Base-by-base conservation (phyloP, 345 rosid species). In the Noccaea bulbosa region DNA sequence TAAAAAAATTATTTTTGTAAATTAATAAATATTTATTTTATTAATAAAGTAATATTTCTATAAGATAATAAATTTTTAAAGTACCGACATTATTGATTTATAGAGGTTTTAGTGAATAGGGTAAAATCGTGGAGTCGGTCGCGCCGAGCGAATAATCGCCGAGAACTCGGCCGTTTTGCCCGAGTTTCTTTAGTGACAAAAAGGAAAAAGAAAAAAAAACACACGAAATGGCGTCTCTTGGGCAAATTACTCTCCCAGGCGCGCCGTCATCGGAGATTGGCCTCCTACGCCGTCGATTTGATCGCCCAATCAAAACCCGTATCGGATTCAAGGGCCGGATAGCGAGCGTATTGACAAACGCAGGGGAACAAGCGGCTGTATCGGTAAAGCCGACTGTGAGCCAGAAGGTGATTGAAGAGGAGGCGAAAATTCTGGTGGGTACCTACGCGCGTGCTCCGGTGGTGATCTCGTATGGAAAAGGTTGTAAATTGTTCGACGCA, bases 401-500 rank as follows among this genome's bases (percentile, higher is more conserved):
- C 77, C 65, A 80, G 69, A 84, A 77, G 74, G 80, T 88, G 70
- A 88, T 90, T 44, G 97, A 84, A 72, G 78, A 75, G 59, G 98
- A 82, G 62, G 75, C 70, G 61, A 82, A 65, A 43, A 65, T 87
- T 41, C 38, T 90, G 1, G 98, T 90, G 69, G 92, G 96, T 6
- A 83, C 97, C 0, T 93, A 93, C 61, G 20, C 20, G 3, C 30
- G 30, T 2, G 66, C 66, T 35, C 98, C 97, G 0, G 43, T 90
- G 30, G 98, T 90, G 71, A 74, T 90, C 2, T 69, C 79, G 30
- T 75, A 86, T 54, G 98, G 96, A 10, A 83, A 81, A 40, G 90
- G 96, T 14, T 90, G 97, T 75, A 90, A 86, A 73, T 83, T 93
- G 85, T 82, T 78, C 7, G 98, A 93, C 59, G 77, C 78, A 1